Percentiles rank a stretch among this genome's conserved stretches.
Conservation (phyloP, 164 flowering plant genomes). For the Vitis rotundifolia region DNA sequence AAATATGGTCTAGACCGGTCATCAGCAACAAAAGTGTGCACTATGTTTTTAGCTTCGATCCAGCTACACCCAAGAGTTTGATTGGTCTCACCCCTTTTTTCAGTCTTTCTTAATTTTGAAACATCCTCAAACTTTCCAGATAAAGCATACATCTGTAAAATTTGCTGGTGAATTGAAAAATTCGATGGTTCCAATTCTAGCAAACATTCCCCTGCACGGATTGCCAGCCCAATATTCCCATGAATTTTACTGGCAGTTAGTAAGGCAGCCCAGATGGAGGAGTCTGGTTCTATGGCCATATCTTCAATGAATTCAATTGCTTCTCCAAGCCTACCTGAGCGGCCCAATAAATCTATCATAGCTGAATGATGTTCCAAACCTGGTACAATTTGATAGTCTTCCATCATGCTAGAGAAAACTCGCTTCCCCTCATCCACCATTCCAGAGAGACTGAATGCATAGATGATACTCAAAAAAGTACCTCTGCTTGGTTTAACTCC, state of each 20-base stretch:
- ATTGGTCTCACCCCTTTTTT: conserved; percentile 15
- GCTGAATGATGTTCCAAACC: conserved; percentile 53
- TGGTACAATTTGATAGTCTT: conserved; percentile 44
- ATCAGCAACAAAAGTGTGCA: conserved; percentile 40
- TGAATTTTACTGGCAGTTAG: conserved; percentile 46
- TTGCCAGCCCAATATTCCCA: conserved; percentile 38
- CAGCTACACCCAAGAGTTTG: conserved; percentile 40
- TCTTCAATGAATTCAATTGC: conserved; percentile 43
- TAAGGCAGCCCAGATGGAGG: conserved; percentile 44
- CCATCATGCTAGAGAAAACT: conserved; percentile 37
- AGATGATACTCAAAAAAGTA: conserved; percentile 42
- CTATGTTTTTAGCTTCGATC: conserved; percentile 40
- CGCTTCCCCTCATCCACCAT: conserved; percentile 50
- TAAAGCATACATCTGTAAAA: conserved; percentile 30
- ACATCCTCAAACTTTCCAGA: conserved; percentile 24
- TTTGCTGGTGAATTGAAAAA: conserved; percentile 11
- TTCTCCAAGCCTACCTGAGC: conserved; percentile 52
- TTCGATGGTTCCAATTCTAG: conserved; percentile 49
- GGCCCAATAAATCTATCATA: conserved; percentile 58
- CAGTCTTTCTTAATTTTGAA: conserved; percentile 24
- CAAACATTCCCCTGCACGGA: conserved; percentile 38
- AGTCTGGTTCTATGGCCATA: conserved; percentile 45
- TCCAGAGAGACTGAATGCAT: conserved; percentile 43
- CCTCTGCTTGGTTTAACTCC: conserved; percentile 49
- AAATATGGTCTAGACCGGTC: conserved; percentile 26